Evolutionary conservation across 306 rosid species (phyloP), one percentile per base, ranked within the genome.

Genomic region (Malus asiatica): DNA sequence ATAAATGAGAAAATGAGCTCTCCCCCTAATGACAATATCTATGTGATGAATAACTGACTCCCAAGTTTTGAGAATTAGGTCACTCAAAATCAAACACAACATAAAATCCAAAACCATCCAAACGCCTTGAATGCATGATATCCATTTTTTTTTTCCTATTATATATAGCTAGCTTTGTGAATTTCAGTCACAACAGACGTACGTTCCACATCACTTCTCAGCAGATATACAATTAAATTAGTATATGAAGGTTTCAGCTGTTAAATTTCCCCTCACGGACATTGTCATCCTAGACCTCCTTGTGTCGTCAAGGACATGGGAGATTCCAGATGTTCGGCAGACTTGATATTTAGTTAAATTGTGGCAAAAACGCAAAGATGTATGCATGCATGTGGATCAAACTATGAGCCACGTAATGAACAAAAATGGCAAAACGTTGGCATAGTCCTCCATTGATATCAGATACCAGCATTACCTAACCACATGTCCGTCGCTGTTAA

Each of bases 401-500:
- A 55, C 10, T 22, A 61, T 60, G 11, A 73, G n/a, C 27, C 19
- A 60, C 58, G 42, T 33, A 60, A 69, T 42, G 42, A 60, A 22
- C 72, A 66, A 79, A 79, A 79, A 75, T 68, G 78, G 82, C 22
- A 52, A 81, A 59, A 59, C 80, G 20, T 64, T 38, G 58, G 67
- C 20, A 6, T 42, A 40, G 42, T 25, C 42, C 20, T 59, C 53
- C 29, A 70, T 83, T 69, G 76, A 77, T 77, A 70, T 74, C 83
- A 71, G 42, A 81, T 61, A 69, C 78, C 73, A 82, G 35, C 75
- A 82, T 79, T 67, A 66, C 85, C 84, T 68, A 78, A 81, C 77
- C 81, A 75, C 70, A 48, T 38, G 76, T 42, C 19, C 14, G 32
- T 30, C 68, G 27, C 7, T 59, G 57, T 10, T 73, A 19, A 42